A percentile compares a stretch with the other conserved stretches of the same genome.
phyloP scores from a whole-genome alignment of 2,329 filamentous ascomycete genomes.

The Aspergillus udagawae region DNA sequence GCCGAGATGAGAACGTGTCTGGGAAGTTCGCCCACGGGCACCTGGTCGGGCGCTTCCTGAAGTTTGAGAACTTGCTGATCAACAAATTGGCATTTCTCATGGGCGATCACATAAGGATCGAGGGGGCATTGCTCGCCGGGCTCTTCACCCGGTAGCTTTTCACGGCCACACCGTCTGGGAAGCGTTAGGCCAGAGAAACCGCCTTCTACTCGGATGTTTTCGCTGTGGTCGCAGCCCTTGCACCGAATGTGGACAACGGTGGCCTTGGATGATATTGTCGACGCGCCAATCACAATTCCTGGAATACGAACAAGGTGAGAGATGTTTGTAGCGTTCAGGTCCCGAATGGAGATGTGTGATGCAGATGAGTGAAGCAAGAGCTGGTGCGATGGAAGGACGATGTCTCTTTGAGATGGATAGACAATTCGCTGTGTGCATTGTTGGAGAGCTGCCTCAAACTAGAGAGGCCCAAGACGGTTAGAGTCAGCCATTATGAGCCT shows the following conservation, averaged over 20 bases:
- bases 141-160: conserved; percentile 59
- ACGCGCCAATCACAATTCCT: conserved; percentile 95
- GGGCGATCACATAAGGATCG: conserved; percentile 92
- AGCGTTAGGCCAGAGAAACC: conserved; percentile 86
- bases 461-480: not conserved
- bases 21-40: conserved; percentile 92
- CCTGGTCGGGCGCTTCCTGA: conserved; percentile 94
- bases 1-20: conserved; percentile 93
- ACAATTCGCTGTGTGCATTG: conserved; percentile 92
- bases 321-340: conserved; percentile 88
- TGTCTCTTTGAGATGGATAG: conserved; percentile 66
- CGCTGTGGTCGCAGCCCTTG: conserved; percentile 72
- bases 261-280: conserved; percentile 93
- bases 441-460: conserved; percentile 90
- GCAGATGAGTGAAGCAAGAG: conserved; percentile 90
- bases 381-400: conserved; percentile 83
- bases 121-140: conserved; percentile 73
- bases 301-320: conserved; percentile 93
- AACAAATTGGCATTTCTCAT: conserved; percentile 91
- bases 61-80: conserved; percentile 98
- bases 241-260: conserved; percentile 84
- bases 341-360: conserved; percentile 86
- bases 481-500: not conserved
- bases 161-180: conserved; percentile 70
- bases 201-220: conserved; percentile 68